Base-by-base conservation (phyloP, 1,139 yeast species). In the Suhomyces terraborum region DNA sequence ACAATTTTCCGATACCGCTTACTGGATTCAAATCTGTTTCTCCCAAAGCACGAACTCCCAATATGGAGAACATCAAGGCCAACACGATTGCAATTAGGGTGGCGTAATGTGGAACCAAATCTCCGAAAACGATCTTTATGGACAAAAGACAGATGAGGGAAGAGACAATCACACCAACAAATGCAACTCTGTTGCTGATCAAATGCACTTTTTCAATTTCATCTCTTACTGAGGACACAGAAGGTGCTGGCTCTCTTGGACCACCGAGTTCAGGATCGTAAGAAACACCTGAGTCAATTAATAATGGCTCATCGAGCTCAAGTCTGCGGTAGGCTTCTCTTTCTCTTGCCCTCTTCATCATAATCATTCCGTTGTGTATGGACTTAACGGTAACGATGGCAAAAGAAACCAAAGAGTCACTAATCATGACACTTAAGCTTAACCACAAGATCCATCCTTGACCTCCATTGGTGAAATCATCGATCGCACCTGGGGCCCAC, bases 371-470 rank as follows among this genome's bases (percentile, higher is more conserved):
- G 14, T 30, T 47, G 22, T 32, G 39, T 3, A 69, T 41, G 0
- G 88, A 77, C 48, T 67, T 75, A 1, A 64, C 54, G 0, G 83
- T 71, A 12, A 89, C 80, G 2, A 86, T 84, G 1, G 79, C 49
- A 53, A 93, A 85, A 0, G 96, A 85, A 1, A 91, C 88, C 9
- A 88, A 69, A 3, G 96, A 87, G 59, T 93, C 98, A 38, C 88
- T 84, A 19, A 93, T 87, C 98, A 93, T 93, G 29, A 89, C 89
- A 25, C 96, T 83, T 52, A 93, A 75, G 60, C 95, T 84, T 45
- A 89, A 73, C 98, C 98, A 93, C 56, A 93, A 70, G 42, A 93
- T 88, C 98, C 98, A 93, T 10, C 98, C 98, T 58, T 93, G 97
- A 1, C 91, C 87, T 1, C 98, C 98, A 19, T 79, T 74, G 52